Conservation (phyloP, 2,329 filamentous ascomycete species). For the Fusarium longipes region DNA sequence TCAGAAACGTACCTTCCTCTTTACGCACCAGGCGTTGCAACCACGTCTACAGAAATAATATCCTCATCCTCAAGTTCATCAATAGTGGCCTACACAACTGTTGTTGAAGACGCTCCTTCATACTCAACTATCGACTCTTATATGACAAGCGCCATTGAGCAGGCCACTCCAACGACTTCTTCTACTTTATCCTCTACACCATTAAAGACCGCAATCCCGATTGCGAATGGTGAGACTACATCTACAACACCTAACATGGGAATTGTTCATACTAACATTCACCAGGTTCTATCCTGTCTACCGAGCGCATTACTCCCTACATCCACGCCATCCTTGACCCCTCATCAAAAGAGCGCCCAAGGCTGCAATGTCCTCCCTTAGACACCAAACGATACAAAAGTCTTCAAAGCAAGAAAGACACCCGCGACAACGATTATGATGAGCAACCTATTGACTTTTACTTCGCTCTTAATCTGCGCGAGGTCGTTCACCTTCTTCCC, state of each 20-base stretch:
- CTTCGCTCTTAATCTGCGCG: constrained; percentile 66
- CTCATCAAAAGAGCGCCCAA: constrained; percentile 39
- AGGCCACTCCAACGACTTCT: neutral
- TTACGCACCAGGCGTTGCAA: neutral
- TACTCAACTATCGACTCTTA: constrained; percentile 5
- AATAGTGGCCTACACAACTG: neutral
- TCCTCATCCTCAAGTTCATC: neutral
- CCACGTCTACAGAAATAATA: constrained; percentile 4
- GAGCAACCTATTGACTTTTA: constrained; percentile 53
- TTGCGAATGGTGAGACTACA: constrained; percentile 7
- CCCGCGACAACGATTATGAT: neutral
- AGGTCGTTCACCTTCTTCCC: constrained; percentile 59
- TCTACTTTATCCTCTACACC: neutral
- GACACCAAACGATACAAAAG: constrained; percentile 41
- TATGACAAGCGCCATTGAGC: constrained; percentile 6
- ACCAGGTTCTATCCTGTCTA: constrained; percentile 50
- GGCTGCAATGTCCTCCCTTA: constrained; percentile 47
- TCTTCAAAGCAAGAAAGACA: constrained; percentile 24
- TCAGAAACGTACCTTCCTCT: constrained; percentile 33
- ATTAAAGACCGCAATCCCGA: constrained; percentile 3
- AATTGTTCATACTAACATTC: neutral
- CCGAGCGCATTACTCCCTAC: constrained; percentile 42
- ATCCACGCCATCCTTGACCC: constrained; percentile 49
- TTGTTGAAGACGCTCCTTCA: neutral
- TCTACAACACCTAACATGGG: fast-evolving